Evolutionary conservation across 2,329 filamentous ascomycete genomes (phyloP), one percentile per base, ranked within the genome.

Genomic region (Leptographium flavum): DNA sequence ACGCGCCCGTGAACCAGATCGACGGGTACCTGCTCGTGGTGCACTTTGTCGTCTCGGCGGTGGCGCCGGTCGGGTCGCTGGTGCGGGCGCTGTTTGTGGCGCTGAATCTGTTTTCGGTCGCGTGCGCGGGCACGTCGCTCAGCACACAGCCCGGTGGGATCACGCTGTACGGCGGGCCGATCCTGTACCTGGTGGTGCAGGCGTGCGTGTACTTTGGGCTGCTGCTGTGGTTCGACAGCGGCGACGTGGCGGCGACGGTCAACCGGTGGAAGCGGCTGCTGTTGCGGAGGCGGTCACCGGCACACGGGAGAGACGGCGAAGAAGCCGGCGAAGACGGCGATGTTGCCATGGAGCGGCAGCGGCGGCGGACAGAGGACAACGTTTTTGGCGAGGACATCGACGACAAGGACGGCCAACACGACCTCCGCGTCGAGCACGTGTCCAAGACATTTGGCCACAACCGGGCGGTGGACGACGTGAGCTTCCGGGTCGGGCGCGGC

Each of bases 391-490:
- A n/a, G n/a, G n/a, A n/a, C n/a, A n/a, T n/a, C n/a, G n/a, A 15
- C 43, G 25, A 54, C 55, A 6, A 5, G 9, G 22, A 22, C 37
- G 15, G 11, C 33, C 23, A n/a, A 38, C 23, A 55, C 55, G 83
- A 84, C 15, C 74, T 95, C 15, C 76, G 81, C n/a, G 83, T 93
- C 5, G 62, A 84, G 37, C 77, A 93, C 58, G 66, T 94, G 2
- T 86, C 80, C 28, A 95, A 94, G 60, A 70, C 74, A 0, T 95
- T 94, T 53, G 76, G 78, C 14, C 71, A 71, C 49, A 81, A 82
- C 53, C 77, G 79, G 1, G 88, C 86, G 3, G 87, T 95, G n/a
- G 81, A 94, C 54, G 84, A 94, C 54, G 76, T 93, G 36, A 85
- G 82, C 0, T 94, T 95, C 55, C 81, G 82, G 17, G 81, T 95